These are phyloP conservation scores for Kurtzmaniella quercitrusa DNA, from an alignment of 1,139 yeast genomes.

Conservation along the genomic window DNA sequence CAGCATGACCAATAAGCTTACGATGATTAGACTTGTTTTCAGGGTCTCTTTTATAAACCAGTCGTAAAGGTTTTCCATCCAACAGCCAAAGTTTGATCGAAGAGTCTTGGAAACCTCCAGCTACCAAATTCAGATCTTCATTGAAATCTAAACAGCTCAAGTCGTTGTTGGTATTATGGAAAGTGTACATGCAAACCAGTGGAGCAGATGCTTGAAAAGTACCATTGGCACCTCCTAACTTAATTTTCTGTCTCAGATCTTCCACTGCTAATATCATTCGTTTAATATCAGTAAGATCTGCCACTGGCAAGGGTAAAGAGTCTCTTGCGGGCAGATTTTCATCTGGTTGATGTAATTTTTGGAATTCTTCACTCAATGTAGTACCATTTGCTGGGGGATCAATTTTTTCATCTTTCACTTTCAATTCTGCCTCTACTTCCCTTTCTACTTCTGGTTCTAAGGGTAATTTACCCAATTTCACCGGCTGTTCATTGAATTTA, in stretches of 20 bases:
- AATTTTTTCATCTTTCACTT: conserved; percentile 62
- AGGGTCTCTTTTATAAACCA: conserved; percentile 60
- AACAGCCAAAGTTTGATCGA: conserved; percentile 88
- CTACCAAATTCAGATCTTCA: conserved; percentile 80
- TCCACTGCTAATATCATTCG: conserved; percentile 73
- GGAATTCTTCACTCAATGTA: conserved; percentile 46
- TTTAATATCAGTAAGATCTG: conserved; percentile 74
- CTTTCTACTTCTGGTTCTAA: conserved; percentile 78
- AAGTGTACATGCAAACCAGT: conserved; percentile 96
- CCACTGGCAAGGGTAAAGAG: conserved; percentile 77
- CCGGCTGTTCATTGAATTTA: conserved; percentile 65
- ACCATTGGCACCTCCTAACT: conserved; percentile 39
- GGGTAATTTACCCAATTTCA: conserved; percentile 80
- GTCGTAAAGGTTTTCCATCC: conserved; percentile 79
- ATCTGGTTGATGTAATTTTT: conserved; percentile 44
- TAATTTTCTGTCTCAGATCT: conserved; percentile 75
- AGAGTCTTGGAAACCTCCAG: conserved; percentile 93
- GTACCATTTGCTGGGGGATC: conserved; percentile 32
- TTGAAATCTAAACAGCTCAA: conserved; percentile 82
- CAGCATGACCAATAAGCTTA: conserved; percentile 86
- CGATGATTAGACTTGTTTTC: conserved; percentile 48
- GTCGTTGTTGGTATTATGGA: conserved; percentile 90
- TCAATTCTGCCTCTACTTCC: conserved; percentile 81
- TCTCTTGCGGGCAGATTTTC: conserved; percentile 73
- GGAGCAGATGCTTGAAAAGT: conserved; percentile 80